Evolutionary conservation across 129 eudicot genomes (phyloP).

Genomic region (Centella asiatica): DNA sequence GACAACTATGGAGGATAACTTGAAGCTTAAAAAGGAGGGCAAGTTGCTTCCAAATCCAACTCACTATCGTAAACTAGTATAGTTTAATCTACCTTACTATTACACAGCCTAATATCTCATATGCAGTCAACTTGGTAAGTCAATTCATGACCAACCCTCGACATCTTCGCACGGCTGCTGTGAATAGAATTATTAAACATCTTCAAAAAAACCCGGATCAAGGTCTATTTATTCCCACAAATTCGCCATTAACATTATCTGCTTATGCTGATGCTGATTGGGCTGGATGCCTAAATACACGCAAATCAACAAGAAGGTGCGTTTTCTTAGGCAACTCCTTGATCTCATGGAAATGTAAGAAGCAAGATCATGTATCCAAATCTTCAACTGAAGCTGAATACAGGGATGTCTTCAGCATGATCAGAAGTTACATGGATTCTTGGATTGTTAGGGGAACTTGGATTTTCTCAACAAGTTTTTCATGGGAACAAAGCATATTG

Average conservation of each 20-base stretch:
- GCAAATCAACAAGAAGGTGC: background rate
- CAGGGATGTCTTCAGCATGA: constrained; percentile 7
- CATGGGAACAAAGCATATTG: background rate
- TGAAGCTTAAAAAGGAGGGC: background rate
- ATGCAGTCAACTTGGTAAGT: background rate
- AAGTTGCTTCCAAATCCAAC: background rate
- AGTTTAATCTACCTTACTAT: constrained; percentile 1
- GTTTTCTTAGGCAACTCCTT: background rate
- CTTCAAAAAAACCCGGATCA: background rate
- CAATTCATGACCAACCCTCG: background rate
- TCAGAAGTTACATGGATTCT: background rate
- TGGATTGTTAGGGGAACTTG: background rate
- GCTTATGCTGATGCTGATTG: constrained; percentile 6
- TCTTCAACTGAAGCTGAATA: background rate
- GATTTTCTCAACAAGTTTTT: constrained; percentile 4
- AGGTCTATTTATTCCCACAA: constrained; percentile 2
- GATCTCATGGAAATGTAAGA: background rate
- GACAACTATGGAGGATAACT: background rate
- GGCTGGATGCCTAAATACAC: background rate
- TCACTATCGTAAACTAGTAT: background rate
- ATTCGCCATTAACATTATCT: background rate
- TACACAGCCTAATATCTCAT: background rate
- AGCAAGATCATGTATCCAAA: too few species aligned
- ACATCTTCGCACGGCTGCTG: constrained; percentile 5
- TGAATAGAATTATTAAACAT: background rate